These are phyloP conservation scores for Macadamia integrifolia DNA, from an alignment of 164 flowering plant species.

Conservation along the genomic window DNA sequence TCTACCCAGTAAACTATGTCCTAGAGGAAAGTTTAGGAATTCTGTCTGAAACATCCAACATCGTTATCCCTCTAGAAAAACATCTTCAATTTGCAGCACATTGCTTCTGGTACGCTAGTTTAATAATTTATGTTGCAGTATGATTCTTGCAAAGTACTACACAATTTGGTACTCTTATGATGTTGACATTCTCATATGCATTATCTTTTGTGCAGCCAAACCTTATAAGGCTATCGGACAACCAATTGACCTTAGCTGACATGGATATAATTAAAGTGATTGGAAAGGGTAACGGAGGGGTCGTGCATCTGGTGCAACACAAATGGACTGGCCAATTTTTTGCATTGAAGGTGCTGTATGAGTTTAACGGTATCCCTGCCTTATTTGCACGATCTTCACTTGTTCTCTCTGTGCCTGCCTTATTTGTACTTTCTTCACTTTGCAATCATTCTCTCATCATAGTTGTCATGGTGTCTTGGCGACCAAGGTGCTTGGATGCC, in stretches of 20 bases:
- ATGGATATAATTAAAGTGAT: constrained; percentile 74
- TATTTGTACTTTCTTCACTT: neutral
- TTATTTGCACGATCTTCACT: neutral
- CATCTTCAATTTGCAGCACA: no score
- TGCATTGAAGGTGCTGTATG: constrained; percentile 69
- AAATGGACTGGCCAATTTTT: constrained; percentile 97
- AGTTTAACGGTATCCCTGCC: neutral
- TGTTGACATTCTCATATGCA: constrained; percentile 5
- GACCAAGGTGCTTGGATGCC: no score
- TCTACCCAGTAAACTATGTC: no score
- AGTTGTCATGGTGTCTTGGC: no score
- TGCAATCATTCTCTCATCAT: no score
- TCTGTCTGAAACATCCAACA: no score
- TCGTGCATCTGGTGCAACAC: constrained; percentile 88
- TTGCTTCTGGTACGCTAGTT: neutral
- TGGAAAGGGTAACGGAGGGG: constrained; percentile 94
- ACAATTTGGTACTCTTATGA: neutral
- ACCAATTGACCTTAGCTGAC: constrained; percentile 80
- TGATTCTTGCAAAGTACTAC: neutral
- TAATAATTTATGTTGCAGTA: neutral
- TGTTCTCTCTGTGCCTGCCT: neutral
- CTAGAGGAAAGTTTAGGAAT: no score
- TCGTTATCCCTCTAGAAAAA: no score
- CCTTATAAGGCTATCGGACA: constrained; percentile 67
- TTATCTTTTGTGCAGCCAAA: constrained; percentile 42